phyloP scores from a whole-genome alignment of 805 yeast species.

The Barnettozyma siamensis region DNA sequence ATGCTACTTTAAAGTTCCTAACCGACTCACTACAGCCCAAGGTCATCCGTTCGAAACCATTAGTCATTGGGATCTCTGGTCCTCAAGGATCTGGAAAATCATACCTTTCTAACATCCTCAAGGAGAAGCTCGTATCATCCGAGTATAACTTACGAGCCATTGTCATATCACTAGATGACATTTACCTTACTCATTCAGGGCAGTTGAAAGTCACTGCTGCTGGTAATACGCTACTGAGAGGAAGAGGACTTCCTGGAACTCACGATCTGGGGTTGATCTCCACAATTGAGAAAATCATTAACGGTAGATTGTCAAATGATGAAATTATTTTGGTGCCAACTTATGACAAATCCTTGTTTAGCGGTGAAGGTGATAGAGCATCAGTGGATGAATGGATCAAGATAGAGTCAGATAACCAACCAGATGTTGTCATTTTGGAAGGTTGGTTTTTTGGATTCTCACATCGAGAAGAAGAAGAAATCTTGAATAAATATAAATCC shows the following conservation, averaged over 20 bases:
- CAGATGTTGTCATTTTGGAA: conserved; percentile 72
- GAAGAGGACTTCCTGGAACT: conserved; percentile 92
- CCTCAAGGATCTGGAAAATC: conserved; percentile 79
- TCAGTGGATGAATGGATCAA: conserved; percentile 32
- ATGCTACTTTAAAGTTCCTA: not conserved
- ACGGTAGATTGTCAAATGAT: conserved; percentile 19
- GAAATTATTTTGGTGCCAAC: conserved; percentile 43
- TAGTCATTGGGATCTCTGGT: conserved; percentile 39
- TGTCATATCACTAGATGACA: conserved; percentile 77
- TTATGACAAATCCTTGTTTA: conserved; percentile 69
- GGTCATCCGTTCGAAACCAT: conserved; percentile 31
- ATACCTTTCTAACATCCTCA: conserved; percentile 41
- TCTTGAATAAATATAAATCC: conserved; percentile 13
- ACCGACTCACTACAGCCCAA: not conserved
- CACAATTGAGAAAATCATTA: conserved; percentile 2
- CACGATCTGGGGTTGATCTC: conserved; percentile 52
- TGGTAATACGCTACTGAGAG: conserved; percentile 54
- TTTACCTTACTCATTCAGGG: conserved; percentile 62
- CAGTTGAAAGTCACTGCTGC: conserved; percentile 44
- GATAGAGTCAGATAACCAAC: conserved; percentile 18
- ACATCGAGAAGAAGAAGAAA: conserved; percentile 31
- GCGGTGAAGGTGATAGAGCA: conserved; percentile 77
- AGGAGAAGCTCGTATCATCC: conserved; percentile 31
- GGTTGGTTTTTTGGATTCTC: conserved; percentile 92
- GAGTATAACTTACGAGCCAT: conserved; percentile 29